These are phyloP conservation scores for Cordia subcordata DNA, from an alignment of 257 asterid genomes.

Conservation along the genomic window DNA sequence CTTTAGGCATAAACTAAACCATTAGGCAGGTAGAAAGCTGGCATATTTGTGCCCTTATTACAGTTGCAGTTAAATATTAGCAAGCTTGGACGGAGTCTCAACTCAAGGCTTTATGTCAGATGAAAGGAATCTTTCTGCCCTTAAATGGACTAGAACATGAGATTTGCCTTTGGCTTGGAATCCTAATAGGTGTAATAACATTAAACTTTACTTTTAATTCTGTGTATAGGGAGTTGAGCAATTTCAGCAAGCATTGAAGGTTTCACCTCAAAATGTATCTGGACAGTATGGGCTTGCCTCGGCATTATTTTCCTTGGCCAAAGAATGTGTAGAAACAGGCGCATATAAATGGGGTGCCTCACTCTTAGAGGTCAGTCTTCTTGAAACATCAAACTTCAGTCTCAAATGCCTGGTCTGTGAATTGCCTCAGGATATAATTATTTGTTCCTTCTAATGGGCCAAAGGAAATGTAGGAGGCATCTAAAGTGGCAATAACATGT, in stretches of 20 bases:
- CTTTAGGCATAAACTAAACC: no score
- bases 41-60: no score
- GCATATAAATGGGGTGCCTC: slow-evolving; percentile 94
- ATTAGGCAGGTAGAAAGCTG: no score
- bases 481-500: slow-evolving; percentile 52
- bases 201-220: slow-evolving; percentile 10
- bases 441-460: slow-evolving; percentile 4
- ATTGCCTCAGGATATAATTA: background rate
- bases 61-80: no score
- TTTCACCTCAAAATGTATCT: slow-evolving; percentile 67
- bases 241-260: slow-evolving; percentile 62
- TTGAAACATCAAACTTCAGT: background rate
- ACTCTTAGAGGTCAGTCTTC: slow-evolving; percentile 67
- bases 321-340: slow-evolving; percentile 68
- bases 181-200: background rate
- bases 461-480: slow-evolving; percentile 68
- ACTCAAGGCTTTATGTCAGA: no score
- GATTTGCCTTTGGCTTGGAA: background rate
- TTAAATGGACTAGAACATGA: background rate
- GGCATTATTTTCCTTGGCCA: slow-evolving; percentile 79
- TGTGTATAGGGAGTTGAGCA: slow-evolving; percentile 70
- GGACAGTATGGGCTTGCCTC: slow-evolving; percentile 91
- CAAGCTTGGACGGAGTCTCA: no score
- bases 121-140: background rate
- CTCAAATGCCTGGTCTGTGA: background rate